Base-by-base conservation (phyloP, 257 asterid species). In the Petunia axillaris region DNA sequence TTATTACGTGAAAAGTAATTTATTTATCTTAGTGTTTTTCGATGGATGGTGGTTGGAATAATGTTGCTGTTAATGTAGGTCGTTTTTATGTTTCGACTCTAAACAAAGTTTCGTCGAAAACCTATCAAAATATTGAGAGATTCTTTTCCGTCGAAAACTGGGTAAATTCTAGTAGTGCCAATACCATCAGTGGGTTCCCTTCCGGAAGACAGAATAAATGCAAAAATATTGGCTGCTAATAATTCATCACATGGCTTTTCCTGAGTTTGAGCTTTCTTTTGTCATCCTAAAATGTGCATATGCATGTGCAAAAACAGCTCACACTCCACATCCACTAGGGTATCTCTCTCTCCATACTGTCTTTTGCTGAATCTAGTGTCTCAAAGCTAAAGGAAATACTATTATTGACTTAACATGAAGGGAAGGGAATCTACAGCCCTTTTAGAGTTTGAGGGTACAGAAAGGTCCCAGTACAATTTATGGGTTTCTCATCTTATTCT, bases 281-380 rank as follows among this genome's bases (percentile, higher is more conserved):
- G 76, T 16, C 9, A 68, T 59, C 41, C 40, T 25, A 35, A 62
- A 62, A 62, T 62, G 62, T 55, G 15, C 14, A 55, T 43, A 10
- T 35, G 50, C 77, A 71, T 71, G 77, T 71, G 77, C 77, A 46
- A 48, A 71, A 25, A 71, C 77, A 71, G 44, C 77, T 71, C 77
- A 71, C 60, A 71, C 77, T 71, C 62, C 77, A 71, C 77, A 71
- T 71, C 44, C 25, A 48, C 60, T 71, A 71, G 77, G 77, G 77
- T 71, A 59, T 71, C 11, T 10, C 6, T 67, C 11, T 15, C 8
- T 44, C 25, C 25, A 25, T 25, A 67, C 54, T 67, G 11, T 41
- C 54, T 15, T 67, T 41, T 71, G 77, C 60, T 71, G 59, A 71
- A 71, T 71, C 43, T 46, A 46, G 10, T 46, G 76, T 46, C 58